Base-by-base conservation (phyloP, 805 yeast species). In the Phaffomyces opuntiae region DNA sequence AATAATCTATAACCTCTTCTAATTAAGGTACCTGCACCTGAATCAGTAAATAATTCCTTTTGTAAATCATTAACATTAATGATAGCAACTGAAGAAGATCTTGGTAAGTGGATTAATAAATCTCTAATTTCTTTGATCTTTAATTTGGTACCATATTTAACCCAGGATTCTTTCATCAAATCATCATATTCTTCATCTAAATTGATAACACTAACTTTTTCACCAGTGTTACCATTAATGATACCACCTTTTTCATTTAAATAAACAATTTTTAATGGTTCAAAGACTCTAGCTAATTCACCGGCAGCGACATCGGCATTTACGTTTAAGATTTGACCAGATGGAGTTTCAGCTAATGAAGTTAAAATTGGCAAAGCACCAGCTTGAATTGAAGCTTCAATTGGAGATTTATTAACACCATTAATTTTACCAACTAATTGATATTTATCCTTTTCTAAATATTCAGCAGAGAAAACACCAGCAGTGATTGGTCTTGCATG, bases 231-330 rank as follows among this genome's bases (percentile, higher is more conserved):
- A 47, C 98, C 98, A 62, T 93, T 87, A 59, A 87, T 80, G 53
- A 93, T 84, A 51, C 99, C 99, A 57, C 99, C 99, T 69, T 93
- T 93, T 67, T 93, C 99, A 67, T 89, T 90, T 65, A 93, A 73
- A 65, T 91, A 93, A 38, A 93, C 99, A 52, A 93, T 91, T 69
- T 93, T 93, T 60, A 93, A 78, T 8, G 99, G 99, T 69, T 93
- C 96, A 57, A 93, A 87, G 43, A 87, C 96, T 61, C 97, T 78
- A 24, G 99, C 97, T 54, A 93, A 75, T 68, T 93, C 98, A 57
- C 97, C 95, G 39, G 99, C 99, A 38, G 98, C 99, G 43, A 93
- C 96, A 63, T 93, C 99, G 8, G 99, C 99, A 63, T 93, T 93
- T 49, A 93, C 98, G 59, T 93, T 93, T 64, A 93, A 75, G 65